Percentiles rank a stretch among this genome's conserved stretches.
Evolutionary conservation across 306 rosid genomes (phyloP).

Genomic region (Castanea sativa): DNA sequence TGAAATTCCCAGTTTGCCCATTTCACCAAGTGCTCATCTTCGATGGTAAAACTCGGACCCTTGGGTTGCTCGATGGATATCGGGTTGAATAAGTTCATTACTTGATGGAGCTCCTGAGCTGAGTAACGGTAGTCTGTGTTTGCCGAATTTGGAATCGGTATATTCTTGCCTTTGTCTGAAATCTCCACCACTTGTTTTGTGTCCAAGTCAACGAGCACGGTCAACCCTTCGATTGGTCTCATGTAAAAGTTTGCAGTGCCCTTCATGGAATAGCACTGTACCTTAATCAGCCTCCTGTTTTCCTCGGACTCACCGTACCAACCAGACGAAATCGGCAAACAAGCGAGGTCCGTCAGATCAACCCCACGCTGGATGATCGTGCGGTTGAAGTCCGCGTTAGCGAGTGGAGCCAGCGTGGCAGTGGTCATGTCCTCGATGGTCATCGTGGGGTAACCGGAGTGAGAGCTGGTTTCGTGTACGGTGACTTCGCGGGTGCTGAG

Average conservation of each 20-base stretch:
- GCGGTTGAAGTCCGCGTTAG: constrained; percentile 49
- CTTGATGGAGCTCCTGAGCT: constrained; percentile 44
- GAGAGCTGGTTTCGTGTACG: constrained; percentile 3
- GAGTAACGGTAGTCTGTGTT: constrained; percentile 79
- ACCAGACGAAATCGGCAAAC: constrained; percentile 71
- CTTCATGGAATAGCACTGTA: constrained; percentile 68
- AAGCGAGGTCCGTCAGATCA: constrained; percentile 51
- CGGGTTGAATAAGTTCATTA: constrained; percentile 47
- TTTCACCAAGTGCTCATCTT: constrained; percentile 58
- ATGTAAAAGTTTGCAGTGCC: constrained; percentile 86
- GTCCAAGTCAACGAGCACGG: constrained; percentile 66
- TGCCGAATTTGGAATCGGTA: constrained; percentile 62
- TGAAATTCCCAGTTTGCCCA: constrained; percentile 98
- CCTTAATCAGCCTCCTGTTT: constrained; percentile 62
- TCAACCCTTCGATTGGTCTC: constrained; percentile 88
- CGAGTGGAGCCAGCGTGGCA: constrained; percentile 43
- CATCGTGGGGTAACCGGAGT: constrained; percentile 66
- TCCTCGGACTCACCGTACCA: constrained; percentile 69
- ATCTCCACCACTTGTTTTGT: constrained; percentile 47
- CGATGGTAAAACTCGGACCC: constrained; percentile 74
- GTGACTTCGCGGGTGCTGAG: constrained; percentile 34
- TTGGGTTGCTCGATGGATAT: constrained; percentile 82
- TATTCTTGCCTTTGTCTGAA: constrained; percentile 51
- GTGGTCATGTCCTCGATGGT: constrained; percentile 57
- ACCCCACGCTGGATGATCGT: constrained; percentile 60